Conservation (phyloP, 805 yeast species). For the Ogataea paradorogensis region DNA sequence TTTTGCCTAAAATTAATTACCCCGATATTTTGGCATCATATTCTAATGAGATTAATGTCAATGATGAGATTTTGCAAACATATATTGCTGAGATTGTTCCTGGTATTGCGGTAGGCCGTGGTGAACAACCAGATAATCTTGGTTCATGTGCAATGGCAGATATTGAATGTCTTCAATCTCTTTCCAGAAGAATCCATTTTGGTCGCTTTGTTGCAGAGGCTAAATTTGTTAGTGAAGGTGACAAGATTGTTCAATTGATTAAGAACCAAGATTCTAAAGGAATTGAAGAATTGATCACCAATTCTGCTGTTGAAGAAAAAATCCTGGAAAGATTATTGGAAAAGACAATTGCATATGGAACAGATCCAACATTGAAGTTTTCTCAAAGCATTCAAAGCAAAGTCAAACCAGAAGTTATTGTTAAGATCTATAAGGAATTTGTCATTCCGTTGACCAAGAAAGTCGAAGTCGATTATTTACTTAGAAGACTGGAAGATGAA, state of each 20-base stretch:
- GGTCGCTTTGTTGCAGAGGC: slow-evolving; percentile 98
- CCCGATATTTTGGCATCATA: slow-evolving; percentile 77
- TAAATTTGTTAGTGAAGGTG: slow-evolving; percentile 70
- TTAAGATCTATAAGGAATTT: slow-evolving; percentile 77
- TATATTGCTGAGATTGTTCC: slow-evolving; percentile 80
- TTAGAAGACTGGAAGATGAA: slow-evolving; percentile 72
- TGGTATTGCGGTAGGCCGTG: slow-evolving; percentile 55
- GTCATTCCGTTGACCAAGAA: slow-evolving; percentile 93
- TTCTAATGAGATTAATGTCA: slow-evolving; percentile 72
- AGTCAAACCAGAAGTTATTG: slow-evolving; percentile 79
- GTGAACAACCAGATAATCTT: slow-evolving; percentile 79
- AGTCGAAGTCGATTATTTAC: slow-evolving; percentile 88
- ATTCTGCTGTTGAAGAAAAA: slow-evolving; percentile 78
- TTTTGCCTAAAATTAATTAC: slow-evolving; percentile 78
- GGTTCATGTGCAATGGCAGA: slow-evolving; percentile 87
- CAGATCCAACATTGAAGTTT: slow-evolving; percentile 77
- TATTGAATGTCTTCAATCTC: slow-evolving; percentile 80
- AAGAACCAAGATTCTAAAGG: slow-evolving; percentile 62
- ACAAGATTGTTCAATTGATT: slow-evolving; percentile 62
- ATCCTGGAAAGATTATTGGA: slow-evolving; percentile 73
- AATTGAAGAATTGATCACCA: slow-evolving; percentile 79
- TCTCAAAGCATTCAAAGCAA: slow-evolving; percentile 67
- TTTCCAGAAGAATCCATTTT: slow-evolving; percentile 91
- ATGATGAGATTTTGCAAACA: slow-evolving; percentile 59
- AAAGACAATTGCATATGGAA: slow-evolving; percentile 85